Evolutionary conservation across 257 asterid genomes (phyloP), one percentile per base, ranked within the genome.

Genomic region (Euphrasia confusa): DNA sequence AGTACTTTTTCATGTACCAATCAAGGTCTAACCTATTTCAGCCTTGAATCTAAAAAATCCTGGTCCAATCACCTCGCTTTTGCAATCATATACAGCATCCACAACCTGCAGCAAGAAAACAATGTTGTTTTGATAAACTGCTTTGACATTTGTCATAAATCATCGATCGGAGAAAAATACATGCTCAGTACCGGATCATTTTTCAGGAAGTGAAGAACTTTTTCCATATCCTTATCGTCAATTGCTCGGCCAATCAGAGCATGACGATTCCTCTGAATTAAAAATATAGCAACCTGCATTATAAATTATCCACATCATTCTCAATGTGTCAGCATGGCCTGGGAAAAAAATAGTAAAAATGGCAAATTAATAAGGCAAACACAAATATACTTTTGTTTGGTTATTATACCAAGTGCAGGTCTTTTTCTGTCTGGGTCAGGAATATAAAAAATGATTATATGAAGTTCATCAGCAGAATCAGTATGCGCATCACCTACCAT

Each of bases 1-100:
- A 64, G 9, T 58, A 28, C 5, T 50, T 58, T 60, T 60, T 52
- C 68, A 54, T 48, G 30, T 63, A 62, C 39, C 67, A 48, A 52
- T 48, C 33, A 57, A 61, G 35, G 17, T 18, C 3, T 79, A 81
- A 93, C 99, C 99, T 81, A 93, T 93, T 75, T 93, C 99, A 59
- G 99, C 99, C 77, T 93, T 93, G 76, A 93, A 93, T 75, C 99
- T 82, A 61, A 93, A 93, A 78, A 87, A 93, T 45, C 99, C 99
- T 15, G 99, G 99, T 59, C 97, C 99, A 62, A 92, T 89, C 78
- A 92, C 99, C 90, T 92, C 99, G 7, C 97, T 89, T 75, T 92
- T 92, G 91, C 93, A 86, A 80, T 92, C 99, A 72, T 92, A 83
- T 26, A 89, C 86, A 40, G 93, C 60, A 84, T 89, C 96, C 18